Evolutionary conservation across 805 yeast species (phyloP).

Genomic region (Kodamaea lidongshanica): DNA sequence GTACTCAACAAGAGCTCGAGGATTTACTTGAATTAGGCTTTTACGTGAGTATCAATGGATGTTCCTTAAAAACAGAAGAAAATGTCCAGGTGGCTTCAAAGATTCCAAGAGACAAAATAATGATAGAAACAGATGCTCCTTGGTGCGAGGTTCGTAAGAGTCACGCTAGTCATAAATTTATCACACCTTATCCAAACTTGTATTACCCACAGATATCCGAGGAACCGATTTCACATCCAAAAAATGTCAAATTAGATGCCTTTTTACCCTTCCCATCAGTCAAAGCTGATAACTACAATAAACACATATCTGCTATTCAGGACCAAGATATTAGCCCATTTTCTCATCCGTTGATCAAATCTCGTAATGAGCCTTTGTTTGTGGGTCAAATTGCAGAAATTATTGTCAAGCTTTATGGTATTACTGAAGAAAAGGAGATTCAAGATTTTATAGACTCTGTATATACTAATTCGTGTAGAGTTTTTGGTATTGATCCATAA

Average conservation of each 20-base stretch:
- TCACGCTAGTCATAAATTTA: conserved; percentile 62
- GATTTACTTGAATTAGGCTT: conserved; percentile 53
- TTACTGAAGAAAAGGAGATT: conserved; percentile 22
- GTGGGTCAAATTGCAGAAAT: conserved; percentile 72
- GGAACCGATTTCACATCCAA: not conserved
- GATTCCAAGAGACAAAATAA: conserved; percentile 64
- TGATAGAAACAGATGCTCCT: conserved; percentile 95
- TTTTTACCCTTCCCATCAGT: conserved; percentile 56
- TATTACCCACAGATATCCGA: conserved; percentile 44
- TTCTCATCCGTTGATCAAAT: conserved; percentile 54
- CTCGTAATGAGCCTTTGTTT: conserved; percentile 89
- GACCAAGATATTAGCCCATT: conserved; percentile 7
- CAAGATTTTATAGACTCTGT: conserved; percentile 30
- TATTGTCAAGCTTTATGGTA: conserved; percentile 27
- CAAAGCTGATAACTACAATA: conserved; percentile 55
- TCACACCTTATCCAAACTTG: conserved; percentile 51
- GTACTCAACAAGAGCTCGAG: conserved; percentile 58
- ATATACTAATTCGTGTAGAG: conserved; percentile 29
- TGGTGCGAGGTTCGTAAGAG: conserved; percentile 94
- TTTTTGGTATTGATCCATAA: conserved; percentile 17
- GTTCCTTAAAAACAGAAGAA: conserved; percentile 76
- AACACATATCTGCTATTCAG: conserved; percentile 19
- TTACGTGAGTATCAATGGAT: conserved; percentile 84
- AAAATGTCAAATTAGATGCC: conserved; percentile 36
- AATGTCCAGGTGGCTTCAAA: conserved; percentile 57